Percentiles rank a stretch among this genome's conserved stretches.
These are phyloP conservation scores for Gracilaria caudata DNA, from an alignment of 23 red algal species.

Conservation along the genomic window DNA sequence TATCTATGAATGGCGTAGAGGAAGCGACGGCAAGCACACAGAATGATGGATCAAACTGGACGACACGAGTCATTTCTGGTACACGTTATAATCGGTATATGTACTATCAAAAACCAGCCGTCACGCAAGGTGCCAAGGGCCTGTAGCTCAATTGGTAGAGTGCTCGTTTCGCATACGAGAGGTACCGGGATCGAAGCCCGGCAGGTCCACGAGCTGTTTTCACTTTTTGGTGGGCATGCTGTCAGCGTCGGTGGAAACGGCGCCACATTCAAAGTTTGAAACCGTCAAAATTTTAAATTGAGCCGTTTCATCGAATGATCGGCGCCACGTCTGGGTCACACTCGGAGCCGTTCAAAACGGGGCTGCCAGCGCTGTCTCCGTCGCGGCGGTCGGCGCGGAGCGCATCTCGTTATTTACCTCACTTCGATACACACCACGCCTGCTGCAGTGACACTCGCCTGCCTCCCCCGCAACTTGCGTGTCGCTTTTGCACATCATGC, in stretches of 20 bases:
- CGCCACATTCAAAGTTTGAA: constrained; percentile 9
- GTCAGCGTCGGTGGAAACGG: no score
- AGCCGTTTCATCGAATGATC: background rate
- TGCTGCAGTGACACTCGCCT: background rate
- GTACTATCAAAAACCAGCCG: no score
- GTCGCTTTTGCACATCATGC: background rate
- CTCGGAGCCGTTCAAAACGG: background rate
- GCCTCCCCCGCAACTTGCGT: background rate
- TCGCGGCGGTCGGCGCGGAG: background rate
- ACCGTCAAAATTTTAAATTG: constrained; percentile 17
- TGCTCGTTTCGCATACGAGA: constrained; percentile 58
- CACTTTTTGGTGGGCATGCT: no score
- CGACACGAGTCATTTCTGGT: no score
- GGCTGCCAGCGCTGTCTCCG: background rate
- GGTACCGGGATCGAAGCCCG: constrained; percentile 85
- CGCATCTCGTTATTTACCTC: background rate
- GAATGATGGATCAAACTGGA: no score
- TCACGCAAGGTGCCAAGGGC: background rate
- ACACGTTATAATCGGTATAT: no score
- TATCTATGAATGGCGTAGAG: no score
- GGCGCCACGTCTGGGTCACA: background rate
- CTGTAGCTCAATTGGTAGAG: constrained; percentile 38
- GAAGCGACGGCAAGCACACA: no score
- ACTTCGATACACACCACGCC: background rate
- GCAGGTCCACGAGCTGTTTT: constrained; percentile 45